Base-by-base conservation (phyloP, 176 grass and related monocot genomes). In the Bromus sterilis region DNA sequence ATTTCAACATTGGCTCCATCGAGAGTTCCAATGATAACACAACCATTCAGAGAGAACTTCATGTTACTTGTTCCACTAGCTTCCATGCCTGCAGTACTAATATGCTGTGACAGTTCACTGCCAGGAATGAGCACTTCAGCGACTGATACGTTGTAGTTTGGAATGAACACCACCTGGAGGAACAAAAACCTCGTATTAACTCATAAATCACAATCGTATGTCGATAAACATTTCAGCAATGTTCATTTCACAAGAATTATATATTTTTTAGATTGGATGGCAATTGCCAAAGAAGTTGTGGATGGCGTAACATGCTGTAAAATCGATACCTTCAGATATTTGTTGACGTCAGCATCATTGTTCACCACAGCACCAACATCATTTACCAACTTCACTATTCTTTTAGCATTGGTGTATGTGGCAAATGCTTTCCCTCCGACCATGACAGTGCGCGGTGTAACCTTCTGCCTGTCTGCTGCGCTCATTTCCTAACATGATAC, bases 1-100 rank as follows among this genome's bases (percentile, higher is more conserved):
- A 99, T 99, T 81, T 99, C 96, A 63, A 99, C 96, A 90, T 99
- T 99, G 74, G 96, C 96, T 42, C 96, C 96, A 80, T 99, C 96
- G 40, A 99, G 88, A 41, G 93, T 99, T 42, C 96, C 96, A 82
- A 99, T 99, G 79, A 99, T 99, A 80, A 99, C 71, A 0, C 96
- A 95, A 58, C 96, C 96, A 83, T 99, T 99, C 44, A 99, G 74
- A 82, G 96, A 92, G 48, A 99, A 99, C 79, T 99, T 99, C 96
- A 99, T 99, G 74, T 99, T 99, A 82, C 96, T 99, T 24, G 96
- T 95, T 66, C 96, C 96, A 78, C 96, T 99, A 78, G 93, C 96
- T 77, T 99, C 96, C 96, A 99, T 95, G 83, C 96, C 96, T 83
- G 96, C 96, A 40, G 96, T 99, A 84, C 96, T 99, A 24, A 99